Percentiles rank a stretch among this genome's conserved stretches.
These are phyloP conservation scores for Lupinus albus DNA, from an alignment of 306 rosid genomes.

Conservation along the genomic window DNA sequence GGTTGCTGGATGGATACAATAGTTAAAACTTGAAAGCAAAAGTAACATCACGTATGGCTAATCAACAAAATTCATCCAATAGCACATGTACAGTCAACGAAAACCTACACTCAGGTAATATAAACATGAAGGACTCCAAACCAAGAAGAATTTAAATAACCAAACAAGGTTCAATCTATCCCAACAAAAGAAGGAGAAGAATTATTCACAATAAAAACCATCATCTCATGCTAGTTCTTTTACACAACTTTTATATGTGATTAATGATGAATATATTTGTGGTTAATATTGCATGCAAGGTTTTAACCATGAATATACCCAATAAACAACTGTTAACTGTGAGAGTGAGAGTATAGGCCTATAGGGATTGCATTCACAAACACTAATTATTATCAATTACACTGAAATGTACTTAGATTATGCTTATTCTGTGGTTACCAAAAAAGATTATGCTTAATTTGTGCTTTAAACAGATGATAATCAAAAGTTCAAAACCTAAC, in stretches of 20 bases:
- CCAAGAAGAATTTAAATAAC: neutral
- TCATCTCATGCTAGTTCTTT: no score
- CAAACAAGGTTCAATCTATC: constrained; percentile 3
- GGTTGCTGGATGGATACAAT: neutral
- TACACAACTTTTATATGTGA: no score
- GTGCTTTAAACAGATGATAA: neutral
- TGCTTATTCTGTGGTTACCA: no score
- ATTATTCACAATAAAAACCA: neutral
- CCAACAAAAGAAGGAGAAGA: neutral
- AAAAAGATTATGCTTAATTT: neutral
- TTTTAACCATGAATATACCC: no score
- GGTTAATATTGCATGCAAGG: no score
- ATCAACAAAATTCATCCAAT: neutral
- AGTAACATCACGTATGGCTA: neutral
- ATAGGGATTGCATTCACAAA: neutral
- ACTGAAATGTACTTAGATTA: neutral
- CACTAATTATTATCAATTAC: neutral
- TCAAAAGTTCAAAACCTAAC: neutral
- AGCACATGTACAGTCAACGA: neutral
- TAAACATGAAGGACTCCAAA: neutral
- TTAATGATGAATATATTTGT: no score
- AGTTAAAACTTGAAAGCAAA: neutral
- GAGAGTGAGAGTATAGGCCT: no score
- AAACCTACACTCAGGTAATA: neutral
- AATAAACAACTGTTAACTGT: no score